These are phyloP conservation scores for Quercus parvula DNA, from an alignment of 306 rosid genomes.

Conservation along the genomic window DNA sequence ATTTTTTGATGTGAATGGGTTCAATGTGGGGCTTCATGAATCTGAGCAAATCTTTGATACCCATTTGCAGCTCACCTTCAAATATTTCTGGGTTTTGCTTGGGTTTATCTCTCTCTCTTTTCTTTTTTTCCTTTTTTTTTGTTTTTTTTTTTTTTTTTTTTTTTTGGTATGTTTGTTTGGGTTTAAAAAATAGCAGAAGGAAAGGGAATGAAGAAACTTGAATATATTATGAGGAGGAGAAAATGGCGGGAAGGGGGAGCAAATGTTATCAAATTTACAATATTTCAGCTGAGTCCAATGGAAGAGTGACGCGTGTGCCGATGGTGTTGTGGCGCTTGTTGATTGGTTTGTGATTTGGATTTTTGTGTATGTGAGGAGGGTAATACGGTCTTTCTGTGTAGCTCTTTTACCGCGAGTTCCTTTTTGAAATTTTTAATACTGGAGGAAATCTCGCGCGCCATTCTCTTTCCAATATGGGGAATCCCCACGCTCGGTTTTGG, in stretches of 20 bases:
- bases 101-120: constrained; percentile 20
- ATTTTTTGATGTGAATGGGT: constrained; percentile 64
- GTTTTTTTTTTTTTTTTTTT: rapidly evolving
- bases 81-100: constrained; percentile 22
- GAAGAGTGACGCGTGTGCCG: neutral
- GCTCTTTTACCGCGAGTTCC: neutral
- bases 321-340: no score
- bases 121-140: rapidly evolving
- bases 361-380: neutral
- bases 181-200: neutral
- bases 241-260: constrained; percentile 61
- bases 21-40: constrained; percentile 80
- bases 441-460: neutral
- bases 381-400: neutral
- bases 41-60: constrained; percentile 94
- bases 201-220: neutral
- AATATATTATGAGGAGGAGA: constrained; percentile 13
- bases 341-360: neutral
- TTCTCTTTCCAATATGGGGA: no score
- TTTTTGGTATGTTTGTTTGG: neutral
- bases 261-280: constrained; percentile 27
- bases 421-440: no score
- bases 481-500: no score
- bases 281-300: neutral
- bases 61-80: constrained; percentile 38